phyloP scores from a whole-genome alignment of 352 stramenopile species.

The Pythium dissotocum region DNA sequence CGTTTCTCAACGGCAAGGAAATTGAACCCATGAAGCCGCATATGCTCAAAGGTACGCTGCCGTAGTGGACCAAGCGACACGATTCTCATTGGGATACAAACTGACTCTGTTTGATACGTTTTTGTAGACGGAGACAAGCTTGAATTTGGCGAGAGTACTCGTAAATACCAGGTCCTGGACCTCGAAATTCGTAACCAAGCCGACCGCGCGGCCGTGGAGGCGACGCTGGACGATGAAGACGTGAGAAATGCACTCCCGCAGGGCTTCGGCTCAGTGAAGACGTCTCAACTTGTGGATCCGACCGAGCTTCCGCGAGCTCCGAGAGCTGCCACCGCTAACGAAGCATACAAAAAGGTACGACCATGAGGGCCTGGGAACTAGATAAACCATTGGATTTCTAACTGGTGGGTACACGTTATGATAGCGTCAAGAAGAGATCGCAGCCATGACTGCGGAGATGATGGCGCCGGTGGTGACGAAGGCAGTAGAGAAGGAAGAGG shows the following conservation, averaged over 20 bases:
- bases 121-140: constrained; percentile 50
- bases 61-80: background rate
- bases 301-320: constrained; percentile 1
- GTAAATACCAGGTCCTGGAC: constrained; percentile 55
- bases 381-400: no score
- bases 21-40: constrained; percentile 50
- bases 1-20: constrained; percentile 74
- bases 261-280: constrained; percentile 41
- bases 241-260: constrained; percentile 42
- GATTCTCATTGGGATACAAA: background rate
- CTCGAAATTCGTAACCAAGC: constrained; percentile 2
- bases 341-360: constrained; percentile 39
- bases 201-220: background rate
- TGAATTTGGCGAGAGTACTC: constrained; percentile 62
- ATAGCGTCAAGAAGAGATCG: constrained; percentile 67
- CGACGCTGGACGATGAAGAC: constrained; percentile 14
- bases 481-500: background rate
- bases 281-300: background rate
- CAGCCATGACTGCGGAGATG: constrained; percentile 75
- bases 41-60: constrained; percentile 36
- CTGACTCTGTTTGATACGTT: constrained; percentile 5
- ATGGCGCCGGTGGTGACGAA: constrained; percentile 36
- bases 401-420: no score
- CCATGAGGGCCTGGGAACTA: background rate
- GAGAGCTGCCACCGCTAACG: constrained; percentile 5